Conservation (phyloP, 441 rosid species). For the Gossypium lobatum region DNA sequence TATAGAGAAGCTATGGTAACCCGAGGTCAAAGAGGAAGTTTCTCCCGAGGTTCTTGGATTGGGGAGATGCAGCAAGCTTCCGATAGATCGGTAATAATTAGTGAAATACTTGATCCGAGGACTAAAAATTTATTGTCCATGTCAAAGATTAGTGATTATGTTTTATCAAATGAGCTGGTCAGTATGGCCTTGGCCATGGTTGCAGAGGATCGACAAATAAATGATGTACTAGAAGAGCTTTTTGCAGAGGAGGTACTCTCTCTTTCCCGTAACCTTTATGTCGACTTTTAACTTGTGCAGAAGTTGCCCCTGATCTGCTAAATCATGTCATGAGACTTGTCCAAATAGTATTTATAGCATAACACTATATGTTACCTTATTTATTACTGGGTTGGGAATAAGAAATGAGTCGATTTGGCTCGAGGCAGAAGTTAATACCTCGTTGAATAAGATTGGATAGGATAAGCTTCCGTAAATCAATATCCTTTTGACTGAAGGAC, state of each 20-base stretch:
- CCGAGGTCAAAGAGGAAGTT: conserved; percentile 38
- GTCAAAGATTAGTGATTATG: conserved; percentile 75
- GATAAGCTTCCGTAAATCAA: background rate
- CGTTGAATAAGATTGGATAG: background rate
- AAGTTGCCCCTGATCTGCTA: background rate
- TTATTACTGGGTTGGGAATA: background rate
- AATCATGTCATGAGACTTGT: background rate
- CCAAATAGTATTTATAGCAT: background rate
- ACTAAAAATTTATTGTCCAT: conserved; percentile 55
- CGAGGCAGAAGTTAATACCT: background rate
- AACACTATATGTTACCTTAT: background rate
- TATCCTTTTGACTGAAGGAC: background rate
- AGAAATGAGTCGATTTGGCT: background rate
- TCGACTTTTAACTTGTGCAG: background rate
- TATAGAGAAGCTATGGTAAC: conserved; percentile 37
- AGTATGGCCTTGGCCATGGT: conserved; percentile 87
- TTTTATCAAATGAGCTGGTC: conserved; percentile 68
- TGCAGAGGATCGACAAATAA: conserved; percentile 73
- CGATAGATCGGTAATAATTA: conserved; percentile 58
- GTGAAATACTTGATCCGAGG: conserved; percentile 74
- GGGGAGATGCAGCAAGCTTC: conserved; percentile 86
- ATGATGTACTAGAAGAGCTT: conserved; percentile 62
- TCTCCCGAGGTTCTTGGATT: conserved; percentile 62
- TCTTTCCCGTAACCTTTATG: conserved; percentile 1
- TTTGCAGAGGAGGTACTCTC: conserved; percentile 64